Percentiles rank a stretch among this genome's conserved stretches.
Evolutionary conservation across 305 asterid species (phyloP).

Genomic region (Fraxinus velutina): DNA sequence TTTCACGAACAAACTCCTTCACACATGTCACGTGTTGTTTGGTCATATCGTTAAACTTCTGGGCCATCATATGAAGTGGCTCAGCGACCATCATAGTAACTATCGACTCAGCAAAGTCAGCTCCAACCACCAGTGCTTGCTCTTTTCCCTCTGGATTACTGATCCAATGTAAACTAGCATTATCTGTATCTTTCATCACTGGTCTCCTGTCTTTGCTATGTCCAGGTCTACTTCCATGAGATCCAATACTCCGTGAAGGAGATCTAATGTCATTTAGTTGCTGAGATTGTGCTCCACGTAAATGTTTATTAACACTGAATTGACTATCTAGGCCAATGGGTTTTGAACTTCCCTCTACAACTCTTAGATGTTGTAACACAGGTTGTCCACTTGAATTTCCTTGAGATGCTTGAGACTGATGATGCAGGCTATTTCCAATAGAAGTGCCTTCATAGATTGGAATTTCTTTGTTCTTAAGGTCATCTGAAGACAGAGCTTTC

Average conservation of each 20-base stretch:
- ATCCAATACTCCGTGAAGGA: conserved; percentile 38
- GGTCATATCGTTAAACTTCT: conserved; percentile 57
- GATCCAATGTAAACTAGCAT: conserved; percentile 38
- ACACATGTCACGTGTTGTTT: conserved; percentile 44
- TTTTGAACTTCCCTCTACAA: conserved; percentile 48
- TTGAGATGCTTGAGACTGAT: conserved; percentile 51
- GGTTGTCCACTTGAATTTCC: conserved; percentile 59
- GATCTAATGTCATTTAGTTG: neutral
- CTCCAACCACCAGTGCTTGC: conserved; percentile 42
- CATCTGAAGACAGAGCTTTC: conserved; percentile 77
- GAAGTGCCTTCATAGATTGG: conserved; percentile 43
- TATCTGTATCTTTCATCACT: conserved; percentile 41
- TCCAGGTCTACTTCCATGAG: conserved; percentile 56
- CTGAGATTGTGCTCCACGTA: conserved; percentile 31
- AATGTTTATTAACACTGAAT: conserved; percentile 47
- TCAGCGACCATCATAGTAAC: conserved; percentile 76
- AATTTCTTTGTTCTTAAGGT: conserved; percentile 51
- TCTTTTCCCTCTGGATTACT: conserved; percentile 49
- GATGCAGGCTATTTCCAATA: conserved; percentile 46
- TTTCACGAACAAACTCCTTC: conserved; percentile 68
- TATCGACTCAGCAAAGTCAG: conserved; percentile 72
- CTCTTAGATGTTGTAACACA: conserved; percentile 34
- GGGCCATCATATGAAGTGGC: conserved; percentile 55
- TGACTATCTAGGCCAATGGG: conserved; percentile 59
- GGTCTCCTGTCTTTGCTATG: conserved; percentile 46